A percentile compares a stretch with the other conserved stretches of the same genome.
Conservation (phyloP, 2,329 filamentous ascomycete genomes). For the Dryadomyces quercus-mongolicae region DNA sequence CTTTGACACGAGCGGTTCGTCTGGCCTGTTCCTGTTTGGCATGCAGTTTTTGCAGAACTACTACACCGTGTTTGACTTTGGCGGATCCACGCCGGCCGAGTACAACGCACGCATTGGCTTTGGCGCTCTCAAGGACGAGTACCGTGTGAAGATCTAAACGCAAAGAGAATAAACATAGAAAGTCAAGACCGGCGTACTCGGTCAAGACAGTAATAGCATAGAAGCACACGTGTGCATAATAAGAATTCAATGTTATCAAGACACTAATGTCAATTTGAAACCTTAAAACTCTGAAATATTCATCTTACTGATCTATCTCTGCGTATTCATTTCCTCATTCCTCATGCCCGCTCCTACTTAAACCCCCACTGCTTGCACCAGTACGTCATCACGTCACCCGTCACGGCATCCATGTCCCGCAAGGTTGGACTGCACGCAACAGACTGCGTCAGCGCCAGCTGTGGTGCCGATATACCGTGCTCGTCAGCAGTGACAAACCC, state of each 20-base stretch:
- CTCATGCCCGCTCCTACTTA: not conserved
- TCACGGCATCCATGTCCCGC: slow-evolving; percentile 26
- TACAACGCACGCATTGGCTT: slow-evolving; percentile 1
- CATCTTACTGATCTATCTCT: too few relatives aligned
- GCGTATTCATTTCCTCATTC: too few relatives aligned
- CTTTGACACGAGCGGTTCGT: slow-evolving; percentile 15
- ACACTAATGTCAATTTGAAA: too few relatives aligned
- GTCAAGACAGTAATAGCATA: too few relatives aligned
- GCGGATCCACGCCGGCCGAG: slow-evolving; percentile 1
- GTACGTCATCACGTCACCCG: slow-evolving; percentile 29
- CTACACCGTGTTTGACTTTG: slow-evolving; percentile 23
- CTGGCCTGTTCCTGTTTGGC: slow-evolving; percentile 20
- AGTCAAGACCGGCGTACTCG: too few relatives aligned
- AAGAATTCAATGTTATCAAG: too few relatives aligned
- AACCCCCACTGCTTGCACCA: slow-evolving; percentile 36
- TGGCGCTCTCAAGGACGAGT: not conserved
- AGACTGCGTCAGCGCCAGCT: slow-evolving; percentile 28
- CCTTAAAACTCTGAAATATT: too few relatives aligned
- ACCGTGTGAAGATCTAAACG: not conserved
- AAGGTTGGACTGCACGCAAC: slow-evolving; percentile 28
- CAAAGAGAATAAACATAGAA: too few relatives aligned
- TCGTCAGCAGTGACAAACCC: slow-evolving; percentile 15
- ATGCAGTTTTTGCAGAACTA: slow-evolving; percentile 17
- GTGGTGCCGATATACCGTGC: slow-evolving; percentile 15
- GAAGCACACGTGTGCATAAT: too few relatives aligned